Evolutionary conservation across 345 rosid species (phyloP).

Genomic region (Carallia brachiata): DNA sequence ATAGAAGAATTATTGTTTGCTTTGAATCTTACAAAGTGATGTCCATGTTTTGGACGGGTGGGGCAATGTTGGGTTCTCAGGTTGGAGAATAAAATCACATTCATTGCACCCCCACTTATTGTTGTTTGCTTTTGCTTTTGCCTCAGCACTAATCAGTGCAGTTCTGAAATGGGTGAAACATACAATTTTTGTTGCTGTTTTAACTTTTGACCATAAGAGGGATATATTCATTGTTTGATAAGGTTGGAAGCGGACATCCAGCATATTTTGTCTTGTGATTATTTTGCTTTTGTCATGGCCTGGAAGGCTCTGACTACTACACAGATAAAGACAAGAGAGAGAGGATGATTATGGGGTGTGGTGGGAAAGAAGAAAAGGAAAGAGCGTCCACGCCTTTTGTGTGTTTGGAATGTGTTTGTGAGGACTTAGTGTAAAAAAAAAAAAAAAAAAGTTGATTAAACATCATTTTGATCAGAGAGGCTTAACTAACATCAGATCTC

Average conservation of each 20-base stretch:
- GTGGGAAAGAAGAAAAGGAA: background rate
- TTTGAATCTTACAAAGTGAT: constrained; percentile 27
- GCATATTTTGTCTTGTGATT: no score
- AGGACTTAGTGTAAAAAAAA: no score
- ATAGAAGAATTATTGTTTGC: constrained; percentile 21
- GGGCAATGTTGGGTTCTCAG: constrained; percentile 8
- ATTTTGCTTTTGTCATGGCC: constrained; percentile 3
- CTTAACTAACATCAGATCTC: no score
- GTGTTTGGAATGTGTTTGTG: background rate
- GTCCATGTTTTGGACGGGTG: constrained; percentile 1
- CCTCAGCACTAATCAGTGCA: constrained; percentile 25
- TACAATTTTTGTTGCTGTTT: constrained; percentile 1
- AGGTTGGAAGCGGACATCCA: background rate
- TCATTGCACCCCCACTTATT: constrained; percentile 28
- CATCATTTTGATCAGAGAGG: background rate
- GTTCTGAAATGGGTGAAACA: constrained; percentile 15
- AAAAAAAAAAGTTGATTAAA: no score
- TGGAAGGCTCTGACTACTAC: background rate
- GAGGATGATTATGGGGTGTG: background rate
- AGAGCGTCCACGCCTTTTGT: background rate
- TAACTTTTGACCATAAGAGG: constrained; percentile 7
- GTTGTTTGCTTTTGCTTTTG: constrained; percentile 23
- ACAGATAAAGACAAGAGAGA: background rate
- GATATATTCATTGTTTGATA: background rate
- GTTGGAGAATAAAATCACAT: constrained; percentile 22